These are phyloP conservation scores for Carallia brachiata DNA, from an alignment of 345 rosid species.

Conservation along the genomic window DNA sequence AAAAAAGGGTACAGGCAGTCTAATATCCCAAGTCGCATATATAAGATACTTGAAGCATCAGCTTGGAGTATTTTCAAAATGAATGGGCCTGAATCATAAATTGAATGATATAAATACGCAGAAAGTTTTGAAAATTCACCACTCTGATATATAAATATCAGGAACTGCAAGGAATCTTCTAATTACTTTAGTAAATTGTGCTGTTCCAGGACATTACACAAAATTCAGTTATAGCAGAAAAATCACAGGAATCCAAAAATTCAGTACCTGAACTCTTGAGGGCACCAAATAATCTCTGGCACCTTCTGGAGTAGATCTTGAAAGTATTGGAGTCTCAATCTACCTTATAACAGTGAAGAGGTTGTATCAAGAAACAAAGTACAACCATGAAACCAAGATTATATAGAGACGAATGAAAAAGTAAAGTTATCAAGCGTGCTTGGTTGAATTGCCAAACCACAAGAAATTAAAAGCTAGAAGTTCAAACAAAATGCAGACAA, in stretches of 20 bases:
- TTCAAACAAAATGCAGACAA: background rate
- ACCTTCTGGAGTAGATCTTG: slow-evolving; percentile 97
- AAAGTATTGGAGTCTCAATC: slow-evolving; percentile 98
- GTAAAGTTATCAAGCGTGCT: background rate
- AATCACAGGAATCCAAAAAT: slow-evolving; percentile 1
- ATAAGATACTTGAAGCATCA: too few relatives aligned
- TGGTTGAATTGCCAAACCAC: background rate
- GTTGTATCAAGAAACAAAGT: slow-evolving; percentile 34
- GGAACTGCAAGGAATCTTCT: background rate
- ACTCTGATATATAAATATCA: background rate
- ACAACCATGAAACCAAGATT: background rate
- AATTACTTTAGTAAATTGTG: background rate
- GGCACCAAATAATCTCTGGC: slow-evolving; percentile 97
- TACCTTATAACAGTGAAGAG: slow-evolving; percentile 51
- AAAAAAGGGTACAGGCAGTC: background rate
- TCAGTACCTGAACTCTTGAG: slow-evolving; percentile 87
- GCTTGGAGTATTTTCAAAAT: too few relatives aligned
- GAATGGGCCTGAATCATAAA: background rate
- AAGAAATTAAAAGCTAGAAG: background rate
- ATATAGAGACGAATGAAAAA: background rate
- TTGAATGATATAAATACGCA: background rate
- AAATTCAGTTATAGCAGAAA: background rate
- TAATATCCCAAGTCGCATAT: background rate
- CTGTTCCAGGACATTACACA: background rate
- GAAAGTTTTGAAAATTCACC: background rate